These are phyloP conservation scores for Juncus inflexus DNA, from an alignment of 176 grass and related monocot genomes.

Conservation along the genomic window DNA sequence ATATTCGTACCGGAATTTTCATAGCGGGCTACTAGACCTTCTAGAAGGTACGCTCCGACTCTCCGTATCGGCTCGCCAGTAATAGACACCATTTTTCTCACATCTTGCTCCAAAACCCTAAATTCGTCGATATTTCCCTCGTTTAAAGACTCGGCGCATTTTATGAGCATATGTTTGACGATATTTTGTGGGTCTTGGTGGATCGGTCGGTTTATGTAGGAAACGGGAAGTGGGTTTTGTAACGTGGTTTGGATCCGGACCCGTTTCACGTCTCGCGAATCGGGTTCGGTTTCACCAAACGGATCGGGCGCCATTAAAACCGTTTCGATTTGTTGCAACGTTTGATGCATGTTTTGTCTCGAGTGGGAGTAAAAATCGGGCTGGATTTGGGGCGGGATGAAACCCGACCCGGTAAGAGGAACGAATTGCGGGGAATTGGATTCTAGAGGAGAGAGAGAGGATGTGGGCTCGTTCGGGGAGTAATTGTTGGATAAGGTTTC, in stretches of 20 bases:
- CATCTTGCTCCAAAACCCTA: constrained; percentile 56
- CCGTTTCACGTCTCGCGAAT: constrained; percentile 44
- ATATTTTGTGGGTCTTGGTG: constrained; percentile 45
- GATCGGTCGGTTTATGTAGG: neutral
- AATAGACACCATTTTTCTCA: constrained; percentile 55
- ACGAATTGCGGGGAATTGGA: constrained; percentile 43
- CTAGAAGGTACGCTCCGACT: constrained; percentile 76
- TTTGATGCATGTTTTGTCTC: constrained; percentile 67
- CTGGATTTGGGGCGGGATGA: constrained; percentile 32
- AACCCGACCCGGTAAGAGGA: constrained; percentile 8
- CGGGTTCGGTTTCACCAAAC: constrained; percentile 45
- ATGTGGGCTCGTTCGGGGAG: constrained; percentile 65
- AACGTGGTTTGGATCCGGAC: constrained; percentile 63
- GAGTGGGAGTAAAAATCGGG: constrained; percentile 54
- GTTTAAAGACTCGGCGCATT: constrained; percentile 63
- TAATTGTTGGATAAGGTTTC: constrained; percentile 52
- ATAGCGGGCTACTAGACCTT: constrained; percentile 83
- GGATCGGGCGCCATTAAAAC: constrained; percentile 87
- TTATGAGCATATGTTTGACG: constrained; percentile 65
- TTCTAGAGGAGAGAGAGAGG: constrained; percentile 66
- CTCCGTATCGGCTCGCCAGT: constrained; percentile 76
- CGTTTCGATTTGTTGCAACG: constrained; percentile 82
- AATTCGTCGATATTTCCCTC: constrained; percentile 66
- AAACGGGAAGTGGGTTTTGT: constrained; percentile 1
- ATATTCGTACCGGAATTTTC: constrained; percentile 76